These are phyloP conservation scores for Pyrenula aspistea DNA, from an alignment of 495 filamentous ascomycete species.

Conservation along the genomic window DNA sequence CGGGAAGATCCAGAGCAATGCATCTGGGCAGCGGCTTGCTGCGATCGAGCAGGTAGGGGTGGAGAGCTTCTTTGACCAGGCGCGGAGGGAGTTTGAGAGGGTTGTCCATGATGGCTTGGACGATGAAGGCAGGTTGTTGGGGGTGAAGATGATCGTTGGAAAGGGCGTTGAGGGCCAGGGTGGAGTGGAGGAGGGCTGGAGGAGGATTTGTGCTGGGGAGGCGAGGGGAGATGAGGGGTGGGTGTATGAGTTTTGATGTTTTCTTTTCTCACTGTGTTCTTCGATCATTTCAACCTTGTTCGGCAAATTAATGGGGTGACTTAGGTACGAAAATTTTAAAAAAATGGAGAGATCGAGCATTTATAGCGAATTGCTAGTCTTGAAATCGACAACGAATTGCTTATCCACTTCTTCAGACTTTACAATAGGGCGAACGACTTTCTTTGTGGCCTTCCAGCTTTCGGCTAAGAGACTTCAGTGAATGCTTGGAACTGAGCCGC, in stretches of 20 bases:
- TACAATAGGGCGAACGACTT: no score
- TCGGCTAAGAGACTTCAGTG: no score
- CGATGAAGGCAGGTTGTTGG: slow-evolving; percentile 17
- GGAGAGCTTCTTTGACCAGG: slow-evolving; percentile 17
- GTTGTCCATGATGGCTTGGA: slow-evolving; percentile 18
- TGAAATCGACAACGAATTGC: no score
- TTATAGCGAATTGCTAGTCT: no score
- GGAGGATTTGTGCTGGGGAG: slow-evolving; percentile 23
- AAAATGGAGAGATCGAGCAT: no score
- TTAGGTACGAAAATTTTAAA: no score
- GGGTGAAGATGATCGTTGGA: slow-evolving; percentile 26
- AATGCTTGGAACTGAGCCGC: no score
- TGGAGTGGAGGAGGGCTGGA: slow-evolving; percentile 30
- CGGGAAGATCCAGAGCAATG: slow-evolving; percentile 27
- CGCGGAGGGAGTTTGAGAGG: slow-evolving; percentile 10
- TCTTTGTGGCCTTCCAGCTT: no score
- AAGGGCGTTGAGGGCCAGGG: slow-evolving; percentile 24
- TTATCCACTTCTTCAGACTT: no score
- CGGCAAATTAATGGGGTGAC: no score
- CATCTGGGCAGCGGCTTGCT: slow-evolving; percentile 24
- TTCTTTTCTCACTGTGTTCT: no score
- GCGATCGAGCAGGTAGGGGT: slow-evolving; percentile 19
- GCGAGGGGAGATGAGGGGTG: slow-evolving; percentile 28
- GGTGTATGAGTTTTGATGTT: slow-evolving; percentile 23
- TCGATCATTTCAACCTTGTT: no score